Percentiles rank a stretch among this genome's conserved stretches.
Conservation (phyloP, 2,329 filamentous ascomycete genomes). For the Albifimbria verrucaria region DNA sequence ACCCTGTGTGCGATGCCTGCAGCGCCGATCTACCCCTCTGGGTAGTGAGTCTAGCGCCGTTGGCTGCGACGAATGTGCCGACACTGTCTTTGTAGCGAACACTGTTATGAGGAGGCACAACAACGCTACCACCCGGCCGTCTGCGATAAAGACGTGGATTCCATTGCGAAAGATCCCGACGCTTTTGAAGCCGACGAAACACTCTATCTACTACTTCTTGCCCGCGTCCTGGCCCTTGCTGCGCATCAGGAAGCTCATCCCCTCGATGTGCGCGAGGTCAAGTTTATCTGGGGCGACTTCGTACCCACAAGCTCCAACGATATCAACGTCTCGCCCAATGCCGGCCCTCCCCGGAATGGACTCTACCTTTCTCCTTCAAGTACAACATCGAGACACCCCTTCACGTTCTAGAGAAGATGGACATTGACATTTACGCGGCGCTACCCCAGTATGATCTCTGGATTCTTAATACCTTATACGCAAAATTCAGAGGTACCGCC, state of each 20-base stretch:
- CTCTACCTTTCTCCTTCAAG: conserved; percentile 74
- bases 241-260: conserved; percentile 59
- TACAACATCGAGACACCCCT: conserved; percentile 72
- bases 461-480: conserved; percentile 88
- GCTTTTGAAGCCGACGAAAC: conserved; percentile 57
- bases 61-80: conserved; percentile 58
- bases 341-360: conserved; percentile 60
- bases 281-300: conserved; percentile 70
- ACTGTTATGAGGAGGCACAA: conserved; percentile 56
- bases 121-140: conserved; percentile 61
- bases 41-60: conserved; percentile 43
- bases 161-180: conserved; percentile 61
- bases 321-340: conserved; percentile 50
- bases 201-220: conserved; percentile 60
- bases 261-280: conserved; percentile 60
- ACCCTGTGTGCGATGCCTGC: conserved; percentile 86
- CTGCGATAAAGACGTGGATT: conserved; percentile 64
- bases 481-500: conserved; percentile 90
- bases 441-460: conserved; percentile 65
- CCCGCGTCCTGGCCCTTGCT: conserved; percentile 61
- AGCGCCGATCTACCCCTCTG: conserved; percentile 68
- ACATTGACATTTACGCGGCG: conserved; percentile 68
- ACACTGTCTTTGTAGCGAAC: conserved; percentile 62
- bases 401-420: conserved; percentile 80
- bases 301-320: conserved; percentile 49